A percentile compares a stretch with the other conserved stretches of the same genome.
phyloP scores from a whole-genome alignment of 2,329 filamentous ascomycete species.

The Albifimbria verrucaria region DNA sequence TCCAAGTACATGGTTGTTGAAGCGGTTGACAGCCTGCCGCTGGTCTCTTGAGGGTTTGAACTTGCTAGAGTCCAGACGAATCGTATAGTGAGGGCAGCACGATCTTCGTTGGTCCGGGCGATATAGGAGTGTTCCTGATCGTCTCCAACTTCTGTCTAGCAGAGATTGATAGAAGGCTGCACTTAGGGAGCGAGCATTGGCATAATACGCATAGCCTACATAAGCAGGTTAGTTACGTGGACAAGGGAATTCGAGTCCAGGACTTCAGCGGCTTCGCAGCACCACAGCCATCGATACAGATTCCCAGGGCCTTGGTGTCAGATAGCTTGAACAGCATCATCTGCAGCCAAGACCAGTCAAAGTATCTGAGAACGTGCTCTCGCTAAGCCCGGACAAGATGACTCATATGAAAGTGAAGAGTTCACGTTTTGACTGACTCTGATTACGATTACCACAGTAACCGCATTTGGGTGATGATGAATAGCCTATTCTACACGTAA shows the following conservation, averaged over 20 bases:
- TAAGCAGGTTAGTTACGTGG: slow-evolving; percentile 14
- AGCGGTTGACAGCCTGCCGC: slow-evolving; percentile 71
- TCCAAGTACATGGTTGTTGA: slow-evolving; percentile 69
- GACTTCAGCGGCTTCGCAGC: no score
- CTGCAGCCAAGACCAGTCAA: no score
- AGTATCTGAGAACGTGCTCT: no score
- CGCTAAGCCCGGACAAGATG: slow-evolving; percentile 1
- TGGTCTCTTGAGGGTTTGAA: slow-evolving; percentile 71
- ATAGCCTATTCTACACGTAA: slow-evolving; percentile 38
- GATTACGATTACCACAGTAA: slow-evolving; percentile 46
- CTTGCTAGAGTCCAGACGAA: slow-evolving; percentile 63
- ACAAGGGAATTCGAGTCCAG: slow-evolving; percentile 2
- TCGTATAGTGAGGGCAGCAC: slow-evolving; percentile 90
- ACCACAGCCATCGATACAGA: background rate
- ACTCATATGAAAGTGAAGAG: slow-evolving; percentile 4
- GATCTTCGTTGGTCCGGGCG: slow-evolving; percentile 73
- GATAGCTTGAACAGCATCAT: slow-evolving; percentile 5
- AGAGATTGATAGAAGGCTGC: slow-evolving; percentile 68
- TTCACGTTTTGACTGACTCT: slow-evolving; percentile 49
- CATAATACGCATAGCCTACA: slow-evolving; percentile 72
- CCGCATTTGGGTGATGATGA: slow-evolving; percentile 50
- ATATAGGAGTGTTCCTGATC: slow-evolving; percentile 69
- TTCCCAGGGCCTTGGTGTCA: background rate
- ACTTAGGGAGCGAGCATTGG: slow-evolving; percentile 56
- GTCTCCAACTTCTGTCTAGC: slow-evolving; percentile 74